These are phyloP conservation scores for Parathielavia appendiculata DNA, from an alignment of 495 filamentous ascomycete species.

Conservation along the genomic window DNA sequence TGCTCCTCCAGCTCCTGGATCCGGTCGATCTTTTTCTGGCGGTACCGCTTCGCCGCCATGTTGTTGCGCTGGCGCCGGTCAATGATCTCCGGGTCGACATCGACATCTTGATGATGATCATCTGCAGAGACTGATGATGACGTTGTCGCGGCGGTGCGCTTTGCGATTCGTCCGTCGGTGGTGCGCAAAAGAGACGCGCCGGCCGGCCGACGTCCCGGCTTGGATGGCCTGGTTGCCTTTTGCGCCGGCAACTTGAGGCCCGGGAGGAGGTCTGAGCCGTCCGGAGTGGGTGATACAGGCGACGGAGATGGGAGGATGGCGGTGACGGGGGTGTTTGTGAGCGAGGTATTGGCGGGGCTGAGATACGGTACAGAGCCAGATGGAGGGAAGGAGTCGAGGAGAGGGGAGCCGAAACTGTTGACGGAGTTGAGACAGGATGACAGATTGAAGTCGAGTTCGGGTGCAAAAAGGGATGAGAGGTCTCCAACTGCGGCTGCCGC, in stretches of 20 bases:
- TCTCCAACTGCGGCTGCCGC: not conserved
- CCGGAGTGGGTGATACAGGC: not conserved
- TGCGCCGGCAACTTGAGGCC: slow-evolving; percentile 15
- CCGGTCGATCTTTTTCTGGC: slow-evolving; percentile 63
- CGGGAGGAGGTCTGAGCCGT: slow-evolving; percentile 2
- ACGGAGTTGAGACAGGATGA: slow-evolving; percentile 7
- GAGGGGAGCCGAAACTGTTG: slow-evolving; percentile 1
- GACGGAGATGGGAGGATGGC: slow-evolving; percentile 4
- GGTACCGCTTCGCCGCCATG: slow-evolving; percentile 64
- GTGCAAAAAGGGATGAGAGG: slow-evolving; percentile 1
- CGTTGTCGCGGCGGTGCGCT: not conserved
- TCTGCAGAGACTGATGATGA: not conserved
- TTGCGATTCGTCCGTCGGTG: slow-evolving; percentile 7
- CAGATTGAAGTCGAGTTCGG: slow-evolving; percentile 1
- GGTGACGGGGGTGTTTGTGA: slow-evolving; percentile 5
- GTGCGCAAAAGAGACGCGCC: slow-evolving; percentile 1
- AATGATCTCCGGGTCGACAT: slow-evolving; percentile 19
- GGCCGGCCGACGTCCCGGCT: slow-evolving; percentile 14
- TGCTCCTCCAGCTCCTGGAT: slow-evolving; percentile 58
- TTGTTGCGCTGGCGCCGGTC: slow-evolving; percentile 63
- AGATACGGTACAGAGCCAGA: not conserved
- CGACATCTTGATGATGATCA: slow-evolving; percentile 6
- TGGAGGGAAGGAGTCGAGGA: slow-evolving; percentile 2
- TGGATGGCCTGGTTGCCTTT: not conserved
- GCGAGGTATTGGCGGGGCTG: not conserved